These are phyloP conservation scores for Colletotrichum tamarilloi DNA, from an alignment of 2,329 filamentous ascomycete species.

Conservation along the genomic window DNA sequence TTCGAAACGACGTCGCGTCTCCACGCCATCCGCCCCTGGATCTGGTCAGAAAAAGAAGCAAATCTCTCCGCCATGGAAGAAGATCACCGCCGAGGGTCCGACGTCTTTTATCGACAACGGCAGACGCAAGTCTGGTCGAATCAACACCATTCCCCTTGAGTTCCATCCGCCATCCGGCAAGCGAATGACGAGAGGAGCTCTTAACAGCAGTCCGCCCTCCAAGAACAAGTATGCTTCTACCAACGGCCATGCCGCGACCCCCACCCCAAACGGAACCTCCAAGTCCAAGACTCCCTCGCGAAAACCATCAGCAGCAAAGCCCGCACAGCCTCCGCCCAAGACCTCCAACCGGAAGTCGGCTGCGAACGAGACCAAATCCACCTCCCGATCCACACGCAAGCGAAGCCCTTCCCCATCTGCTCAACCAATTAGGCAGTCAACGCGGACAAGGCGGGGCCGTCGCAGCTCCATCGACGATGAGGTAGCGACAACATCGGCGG, in stretches of 20 bases:
- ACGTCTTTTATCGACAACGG: constrained; percentile 85
- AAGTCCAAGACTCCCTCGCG: constrained; percentile 44
- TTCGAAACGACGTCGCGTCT: constrained; percentile 72
- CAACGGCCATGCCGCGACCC: constrained; percentile 44
- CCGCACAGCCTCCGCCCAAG: constrained; percentile 38
- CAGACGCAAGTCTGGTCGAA: constrained; percentile 73
- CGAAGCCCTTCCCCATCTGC: constrained; percentile 54
- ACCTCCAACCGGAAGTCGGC: constrained; percentile 44
- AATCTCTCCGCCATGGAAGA: constrained; percentile 94
- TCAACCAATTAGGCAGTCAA: constrained; percentile 51
- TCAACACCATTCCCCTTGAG: constrained; percentile 67
- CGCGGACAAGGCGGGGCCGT: constrained; percentile 56
- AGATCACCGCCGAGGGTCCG: constrained; percentile 83
- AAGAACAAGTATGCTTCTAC: constrained; percentile 42
- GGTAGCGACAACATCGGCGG: constrained; percentile 20
- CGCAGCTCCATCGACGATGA: constrained; percentile 48
- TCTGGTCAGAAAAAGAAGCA: constrained; percentile 58
- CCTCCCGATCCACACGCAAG: constrained; percentile 49
- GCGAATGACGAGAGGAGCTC: constrained; percentile 60
- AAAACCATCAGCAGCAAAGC: constrained; percentile 31
- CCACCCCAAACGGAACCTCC: constrained; percentile 42
- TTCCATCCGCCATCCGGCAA: constrained; percentile 61
- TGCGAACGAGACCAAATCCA: constrained; percentile 44
- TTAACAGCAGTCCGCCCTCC: constrained; percentile 47
- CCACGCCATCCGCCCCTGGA: constrained; percentile 50